phyloP scores from a whole-genome alignment of 768 basidiomycete species.

The Mycena haematopus region DNA sequence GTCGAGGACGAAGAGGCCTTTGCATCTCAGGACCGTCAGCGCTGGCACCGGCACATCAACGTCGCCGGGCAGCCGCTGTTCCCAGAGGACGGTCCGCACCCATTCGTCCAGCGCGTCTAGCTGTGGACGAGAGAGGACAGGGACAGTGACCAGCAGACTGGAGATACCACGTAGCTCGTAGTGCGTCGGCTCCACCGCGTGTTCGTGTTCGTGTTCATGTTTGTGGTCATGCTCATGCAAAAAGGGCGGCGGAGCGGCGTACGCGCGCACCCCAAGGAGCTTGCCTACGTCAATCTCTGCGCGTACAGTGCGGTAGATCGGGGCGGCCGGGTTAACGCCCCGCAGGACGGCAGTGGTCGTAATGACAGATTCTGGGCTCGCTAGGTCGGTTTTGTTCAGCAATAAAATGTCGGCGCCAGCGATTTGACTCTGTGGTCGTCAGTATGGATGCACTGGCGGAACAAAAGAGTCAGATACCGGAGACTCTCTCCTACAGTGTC shows the following conservation, averaged over 20 bases:
- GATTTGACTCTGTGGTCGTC: conserved; percentile 74
- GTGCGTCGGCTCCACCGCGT: conserved; percentile 52
- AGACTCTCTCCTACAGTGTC: conserved; percentile 72
- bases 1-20: conserved; percentile 73
- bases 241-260: conserved; percentile 53
- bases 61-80: conserved; percentile 55
- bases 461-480: conserved; percentile 51
- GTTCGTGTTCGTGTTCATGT: conserved; percentile 40
- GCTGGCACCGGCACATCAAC: conserved; percentile 19
- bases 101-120: conserved; percentile 73
- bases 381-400: conserved; percentile 90
- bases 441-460: not conserved
- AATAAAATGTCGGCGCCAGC: conserved; percentile 91
- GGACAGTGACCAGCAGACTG: conserved; percentile 74
- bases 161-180: conserved; percentile 85
- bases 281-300: conserved; percentile 75
- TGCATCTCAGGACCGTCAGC: conserved; percentile 82
- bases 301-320: conserved; percentile 73
- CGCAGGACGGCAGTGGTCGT: conserved; percentile 67
- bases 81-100: conserved; percentile 87
- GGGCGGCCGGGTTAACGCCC: conserved; percentile 80
- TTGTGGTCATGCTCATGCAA: conserved; percentile 37
- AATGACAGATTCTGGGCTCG: conserved; percentile 49
- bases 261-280: conserved; percentile 86
- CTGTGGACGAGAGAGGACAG: conserved; percentile 56